A percentile compares a stretch with the other conserved stretches of the same genome.
Conservation (phyloP, 352 stramenopile genomes). For the Pythium dissimile region DNA sequence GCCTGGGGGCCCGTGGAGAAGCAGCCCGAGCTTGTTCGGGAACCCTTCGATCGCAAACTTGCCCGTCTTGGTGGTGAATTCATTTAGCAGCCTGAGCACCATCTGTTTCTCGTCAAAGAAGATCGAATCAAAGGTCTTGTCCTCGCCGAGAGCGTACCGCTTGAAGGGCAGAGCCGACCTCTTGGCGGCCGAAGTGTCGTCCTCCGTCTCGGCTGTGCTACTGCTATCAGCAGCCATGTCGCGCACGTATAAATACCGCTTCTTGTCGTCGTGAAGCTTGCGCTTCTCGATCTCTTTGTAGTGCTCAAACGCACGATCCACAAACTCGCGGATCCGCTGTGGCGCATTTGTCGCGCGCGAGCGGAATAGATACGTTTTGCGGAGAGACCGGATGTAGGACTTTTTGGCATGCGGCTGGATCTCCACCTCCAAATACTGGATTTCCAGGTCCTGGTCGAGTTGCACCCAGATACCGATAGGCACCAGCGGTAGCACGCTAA, state of each 20-base stretch:
- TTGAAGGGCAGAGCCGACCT: conserved; percentile 32
- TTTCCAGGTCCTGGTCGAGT: conserved; percentile 24
- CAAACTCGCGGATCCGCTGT: conserved; percentile 34
- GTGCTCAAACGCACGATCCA: conserved; percentile 25
- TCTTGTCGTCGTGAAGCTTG: conserved; percentile 21
- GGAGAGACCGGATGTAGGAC: neutral
- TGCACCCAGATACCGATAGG: conserved; percentile 28
- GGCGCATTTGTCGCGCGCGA: conserved; percentile 17
- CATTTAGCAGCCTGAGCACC: conserved; percentile 67
- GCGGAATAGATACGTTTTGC: conserved; percentile 21
- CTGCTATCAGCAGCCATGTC: neutral
- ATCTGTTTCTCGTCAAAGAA: conserved; percentile 85
- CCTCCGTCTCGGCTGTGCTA: conserved; percentile 19
- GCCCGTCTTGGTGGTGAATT: conserved; percentile 62
- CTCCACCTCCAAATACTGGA: conserved; percentile 19
- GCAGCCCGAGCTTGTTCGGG: conserved; percentile 85
- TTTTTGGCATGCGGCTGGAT: neutral
- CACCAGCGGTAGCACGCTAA: conserved; percentile 10
- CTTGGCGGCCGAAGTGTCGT: conserved; percentile 14
- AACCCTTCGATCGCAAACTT: conserved; percentile 88
- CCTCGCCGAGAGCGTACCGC: conserved; percentile 76
- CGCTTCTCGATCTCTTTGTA: conserved; percentile 26
- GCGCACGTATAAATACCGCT: conserved; percentile 37
- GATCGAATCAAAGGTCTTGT: conserved; percentile 87
- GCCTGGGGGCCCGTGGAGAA: conserved; percentile 86